Evolutionary conservation across 352 stramenopile species (phyloP), one percentile per base, ranked within the genome.

Genomic region (Pythium apleroticum): DNA sequence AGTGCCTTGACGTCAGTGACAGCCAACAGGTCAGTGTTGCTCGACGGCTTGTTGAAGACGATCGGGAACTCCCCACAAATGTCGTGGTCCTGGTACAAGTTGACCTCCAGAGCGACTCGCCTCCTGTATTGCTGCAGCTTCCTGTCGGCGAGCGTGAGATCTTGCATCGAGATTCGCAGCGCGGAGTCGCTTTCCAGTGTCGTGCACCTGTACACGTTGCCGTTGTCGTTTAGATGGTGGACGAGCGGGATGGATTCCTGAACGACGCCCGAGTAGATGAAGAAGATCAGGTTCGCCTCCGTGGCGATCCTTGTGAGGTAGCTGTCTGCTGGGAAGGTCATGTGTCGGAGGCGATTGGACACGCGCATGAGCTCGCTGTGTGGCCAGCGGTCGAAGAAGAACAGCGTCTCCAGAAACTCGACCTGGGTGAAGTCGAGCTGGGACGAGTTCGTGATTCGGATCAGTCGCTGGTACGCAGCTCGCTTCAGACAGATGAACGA

Each of bases 401-500:
- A 90, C 27, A 93, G 76, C 33, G 86, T 90, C 60, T 94, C 81
- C 27, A 94, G 71, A 46, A 89, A 91, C 63, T 94, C 86, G n/a
- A 86, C 75, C 53, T 88, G 82, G 2, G 86, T 95, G 28, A 93
- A 95, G 45, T 91, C 83, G 17, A 95, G 71, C 28, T 90, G 78
- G 28, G 79, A 84, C 20, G 84, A 92, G 57, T 95, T 93, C 2
- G 79, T 90, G 43, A 91, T 88, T 3, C 86, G 86, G 20, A 93
- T 89, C 2, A 95, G 65, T 0, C 86, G 84, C 60, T 95, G 86
- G 71, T 95, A 95, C n/a, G 84, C 74, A 33, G 72, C 84, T 59
- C 86, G 79, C 50, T 94, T 94, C 25, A 94, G 72, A 56, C 86
- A 94, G 56, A 94, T 94, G 58, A 94, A 94, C n/a, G 81, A 90